These are phyloP conservation scores for Aegilops speltoides DNA, from an alignment of 176 grass and related monocot species.

Conservation along the genomic window DNA sequence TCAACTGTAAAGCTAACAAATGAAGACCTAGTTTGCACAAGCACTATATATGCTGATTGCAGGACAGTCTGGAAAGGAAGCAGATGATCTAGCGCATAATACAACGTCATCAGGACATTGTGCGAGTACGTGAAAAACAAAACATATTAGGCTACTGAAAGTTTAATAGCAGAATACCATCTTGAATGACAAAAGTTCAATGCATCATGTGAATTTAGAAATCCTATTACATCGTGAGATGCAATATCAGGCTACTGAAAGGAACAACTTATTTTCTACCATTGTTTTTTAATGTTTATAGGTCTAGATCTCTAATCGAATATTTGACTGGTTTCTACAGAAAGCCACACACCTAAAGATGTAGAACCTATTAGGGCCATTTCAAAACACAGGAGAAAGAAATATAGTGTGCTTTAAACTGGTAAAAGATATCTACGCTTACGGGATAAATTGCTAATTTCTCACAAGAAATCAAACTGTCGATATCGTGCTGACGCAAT, in stretches of 20 bases:
- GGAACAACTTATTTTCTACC: not conserved
- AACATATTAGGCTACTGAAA: no score
- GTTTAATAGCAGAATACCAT: not conserved
- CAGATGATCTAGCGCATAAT: not conserved
- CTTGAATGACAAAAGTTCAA: not conserved
- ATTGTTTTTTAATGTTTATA: not conserved
- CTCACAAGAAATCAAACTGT: slow-evolving; percentile 9
- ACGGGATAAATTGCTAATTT: slow-evolving; percentile 17
- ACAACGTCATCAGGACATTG: not conserved
- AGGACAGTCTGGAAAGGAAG: slow-evolving; percentile 19
- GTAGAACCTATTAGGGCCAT: not conserved
- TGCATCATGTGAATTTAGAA: not conserved
- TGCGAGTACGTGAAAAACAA: not conserved
- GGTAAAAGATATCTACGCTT: not conserved
- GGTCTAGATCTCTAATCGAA: no score
- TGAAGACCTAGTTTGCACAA: not conserved
- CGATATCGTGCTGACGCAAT: not conserved
- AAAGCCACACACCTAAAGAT: no score
- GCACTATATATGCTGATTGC: not conserved
- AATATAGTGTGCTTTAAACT: not conserved
- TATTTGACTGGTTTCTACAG: no score
- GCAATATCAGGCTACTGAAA: not conserved
- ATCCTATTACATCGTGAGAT: not conserved
- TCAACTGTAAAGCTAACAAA: not conserved
- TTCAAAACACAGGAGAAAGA: not conserved